These are phyloP conservation scores for Sesbania bispinosa DNA, from an alignment of 306 rosid genomes.

Conservation along the genomic window DNA sequence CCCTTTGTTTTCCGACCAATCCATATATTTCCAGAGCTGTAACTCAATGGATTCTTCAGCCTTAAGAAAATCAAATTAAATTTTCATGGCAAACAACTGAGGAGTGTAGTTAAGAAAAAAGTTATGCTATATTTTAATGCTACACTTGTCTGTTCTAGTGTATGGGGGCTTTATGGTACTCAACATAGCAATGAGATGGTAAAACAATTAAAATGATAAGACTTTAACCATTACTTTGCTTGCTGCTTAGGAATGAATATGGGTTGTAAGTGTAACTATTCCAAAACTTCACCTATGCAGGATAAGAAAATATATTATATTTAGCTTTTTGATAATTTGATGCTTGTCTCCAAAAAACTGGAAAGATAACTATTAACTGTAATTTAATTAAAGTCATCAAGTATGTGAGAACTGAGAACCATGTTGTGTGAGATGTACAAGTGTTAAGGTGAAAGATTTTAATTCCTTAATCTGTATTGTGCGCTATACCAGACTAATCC, in stretches of 20 bases:
- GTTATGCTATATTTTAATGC: constrained; percentile 30
- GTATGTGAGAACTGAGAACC: constrained; percentile 35
- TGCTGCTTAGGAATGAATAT: background rate
- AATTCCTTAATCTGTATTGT: background rate
- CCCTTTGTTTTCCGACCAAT: constrained; percentile 13
- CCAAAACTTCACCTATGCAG: background rate
- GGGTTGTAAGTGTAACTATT: constrained; percentile 42
- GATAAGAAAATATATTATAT: background rate
- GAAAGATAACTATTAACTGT: background rate
- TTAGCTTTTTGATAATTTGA: constrained; percentile 31
- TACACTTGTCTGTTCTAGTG: background rate
- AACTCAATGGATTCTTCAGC: background rate
- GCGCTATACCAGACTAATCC: background rate
- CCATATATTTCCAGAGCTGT: background rate
- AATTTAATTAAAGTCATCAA: constrained; percentile 1
- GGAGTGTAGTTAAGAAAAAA: constrained; percentile 36
- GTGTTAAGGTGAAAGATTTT: background rate
- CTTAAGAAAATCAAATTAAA: background rate
- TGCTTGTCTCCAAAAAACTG: constrained; percentile 26
- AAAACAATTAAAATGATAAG: background rate
- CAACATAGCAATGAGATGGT: background rate
- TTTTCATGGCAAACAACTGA: constrained; percentile 7
- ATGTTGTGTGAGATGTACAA: background rate
- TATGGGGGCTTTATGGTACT: constrained; percentile 7
- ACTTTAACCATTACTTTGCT: constrained; percentile 9